Conservation (phyloP, 2,329 filamentous ascomycete genomes). For the Chrysoporthe deuterocubensis region DNA sequence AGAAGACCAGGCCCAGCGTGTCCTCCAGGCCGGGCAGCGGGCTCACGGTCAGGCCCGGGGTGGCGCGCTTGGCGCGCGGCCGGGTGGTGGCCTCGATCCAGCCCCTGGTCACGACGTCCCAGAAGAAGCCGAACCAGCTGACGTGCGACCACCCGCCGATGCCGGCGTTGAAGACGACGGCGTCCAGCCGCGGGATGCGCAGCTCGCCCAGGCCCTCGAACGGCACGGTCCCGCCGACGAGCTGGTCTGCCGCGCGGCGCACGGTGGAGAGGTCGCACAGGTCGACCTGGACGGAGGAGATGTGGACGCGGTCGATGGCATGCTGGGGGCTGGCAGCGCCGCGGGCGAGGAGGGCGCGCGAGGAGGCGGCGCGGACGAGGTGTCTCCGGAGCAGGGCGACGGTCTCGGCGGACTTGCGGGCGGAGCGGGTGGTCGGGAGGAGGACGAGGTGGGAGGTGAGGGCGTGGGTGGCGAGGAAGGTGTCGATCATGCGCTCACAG, state of each 20-base stretch:
- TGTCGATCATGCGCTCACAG: constrained; percentile 83
- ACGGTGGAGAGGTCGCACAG: constrained; percentile 62
- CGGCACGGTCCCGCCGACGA: constrained; percentile 50
- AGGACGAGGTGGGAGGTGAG: constrained; percentile 73
- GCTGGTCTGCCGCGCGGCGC: constrained; percentile 50
- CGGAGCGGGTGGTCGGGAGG: constrained; percentile 80
- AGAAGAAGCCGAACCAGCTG: constrained; percentile 66
- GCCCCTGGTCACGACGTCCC: constrained; percentile 59
- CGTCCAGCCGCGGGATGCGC: constrained; percentile 73
- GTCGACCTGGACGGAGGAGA: constrained; percentile 63
- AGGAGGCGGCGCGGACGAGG: constrained; percentile 53
- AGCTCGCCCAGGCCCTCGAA: constrained; percentile 47
- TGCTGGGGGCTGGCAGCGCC: constrained; percentile 45
- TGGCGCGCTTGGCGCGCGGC: constrained; percentile 75
- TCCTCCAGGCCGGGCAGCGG: constrained; percentile 46
- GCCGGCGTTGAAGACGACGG: constrained; percentile 83
- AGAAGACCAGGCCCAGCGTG: constrained; percentile 81
- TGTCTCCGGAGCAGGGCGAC: constrained; percentile 66
- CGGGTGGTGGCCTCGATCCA: constrained; percentile 72
- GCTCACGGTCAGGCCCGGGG: constrained; percentile 49
- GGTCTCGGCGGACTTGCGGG: constrained; percentile 75
- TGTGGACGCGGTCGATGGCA: constrained; percentile 57
- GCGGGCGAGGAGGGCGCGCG: constrained; percentile 45
- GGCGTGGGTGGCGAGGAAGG: constrained; percentile 75
- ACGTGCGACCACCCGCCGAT: constrained; percentile 86